phyloP scores from a whole-genome alignment of 1,284 basidiomycete species.

The Salmacisia buchloeana region DNA sequence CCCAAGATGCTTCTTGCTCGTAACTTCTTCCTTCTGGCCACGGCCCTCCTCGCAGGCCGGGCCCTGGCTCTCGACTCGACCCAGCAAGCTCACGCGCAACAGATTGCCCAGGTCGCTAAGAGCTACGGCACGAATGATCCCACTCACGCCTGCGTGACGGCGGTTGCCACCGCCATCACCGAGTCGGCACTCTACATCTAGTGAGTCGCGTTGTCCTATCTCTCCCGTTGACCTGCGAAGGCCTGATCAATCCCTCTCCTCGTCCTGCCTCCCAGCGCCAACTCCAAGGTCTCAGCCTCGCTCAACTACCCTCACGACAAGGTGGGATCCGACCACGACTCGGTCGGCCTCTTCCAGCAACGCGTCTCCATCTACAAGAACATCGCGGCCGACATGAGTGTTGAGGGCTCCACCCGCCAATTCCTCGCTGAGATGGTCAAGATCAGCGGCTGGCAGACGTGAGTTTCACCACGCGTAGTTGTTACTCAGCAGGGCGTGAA shows the following conservation, averaged over 20 bases:
- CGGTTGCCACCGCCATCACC: not conserved
- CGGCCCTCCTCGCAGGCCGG: not conserved
- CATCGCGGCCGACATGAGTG: not conserved
- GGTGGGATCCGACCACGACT: not conserved
- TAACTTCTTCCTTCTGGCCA: not conserved
- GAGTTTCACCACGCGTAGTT: not conserved
- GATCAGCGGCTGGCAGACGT: not conserved
- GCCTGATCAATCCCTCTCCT: too few relatives aligned
- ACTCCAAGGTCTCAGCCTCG: not conserved
- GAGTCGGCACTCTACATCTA: not conserved
- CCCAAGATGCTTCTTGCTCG: not conserved
- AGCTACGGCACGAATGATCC: not conserved
- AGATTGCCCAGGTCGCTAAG: not conserved
- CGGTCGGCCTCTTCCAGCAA: slow-evolving; percentile 4
- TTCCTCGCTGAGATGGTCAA: slow-evolving; percentile 1
- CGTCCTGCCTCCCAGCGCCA: too few relatives aligned
- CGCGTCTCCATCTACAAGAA: not conserved
- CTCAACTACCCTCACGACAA: slow-evolving; percentile 3
- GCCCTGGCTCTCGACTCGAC: not conserved
- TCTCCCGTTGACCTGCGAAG: too few relatives aligned
- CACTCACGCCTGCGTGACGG: not conserved
- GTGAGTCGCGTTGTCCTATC: too few relatives aligned
- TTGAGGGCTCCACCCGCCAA: not conserved
- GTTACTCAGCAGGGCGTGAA: too few relatives aligned
- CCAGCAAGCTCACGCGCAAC: not conserved